A percentile compares a stretch with the other conserved stretches of the same genome.
These are phyloP conservation scores for Astrothelium macrocarpum DNA, from an alignment of 495 filamentous ascomycete species.

Conservation along the genomic window DNA sequence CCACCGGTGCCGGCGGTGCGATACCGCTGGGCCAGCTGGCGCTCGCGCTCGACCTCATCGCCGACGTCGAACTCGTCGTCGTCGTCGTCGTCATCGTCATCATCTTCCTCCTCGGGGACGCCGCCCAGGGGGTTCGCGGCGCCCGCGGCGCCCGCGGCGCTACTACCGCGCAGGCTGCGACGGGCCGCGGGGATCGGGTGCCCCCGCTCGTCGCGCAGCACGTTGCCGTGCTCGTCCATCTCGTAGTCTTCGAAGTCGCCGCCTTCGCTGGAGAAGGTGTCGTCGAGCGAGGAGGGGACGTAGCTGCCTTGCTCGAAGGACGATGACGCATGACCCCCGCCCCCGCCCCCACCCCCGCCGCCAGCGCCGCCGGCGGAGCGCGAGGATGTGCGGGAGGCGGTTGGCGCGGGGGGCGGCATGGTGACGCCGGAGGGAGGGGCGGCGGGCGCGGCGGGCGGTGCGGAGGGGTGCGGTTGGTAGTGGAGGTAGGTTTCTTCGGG, in stretches of 20 bases:
- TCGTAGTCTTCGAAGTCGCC: slow-evolving; percentile 46
- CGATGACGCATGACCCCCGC: no score
- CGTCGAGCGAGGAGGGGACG: slow-evolving; percentile 38
- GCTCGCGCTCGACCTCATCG: slow-evolving; percentile 39
- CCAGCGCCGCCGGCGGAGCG: no score
- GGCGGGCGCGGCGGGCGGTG: slow-evolving; percentile 10
- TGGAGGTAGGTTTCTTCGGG: slow-evolving; percentile 23
- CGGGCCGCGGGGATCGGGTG: slow-evolving; percentile 29
- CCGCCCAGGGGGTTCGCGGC: no score
- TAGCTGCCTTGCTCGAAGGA: slow-evolving; percentile 36
- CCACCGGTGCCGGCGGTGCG: slow-evolving; percentile 16
- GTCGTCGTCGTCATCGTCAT: slow-evolving; percentile 28
- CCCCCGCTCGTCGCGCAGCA: slow-evolving; percentile 40
- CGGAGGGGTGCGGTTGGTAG: slow-evolving; percentile 22
- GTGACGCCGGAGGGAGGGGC: slow-evolving; percentile 5
- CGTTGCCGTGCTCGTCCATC: slow-evolving; percentile 37
- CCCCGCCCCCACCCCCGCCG: no score
- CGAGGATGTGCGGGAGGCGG: slow-evolving; percentile 25
- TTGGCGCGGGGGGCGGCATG: slow-evolving; percentile 19
- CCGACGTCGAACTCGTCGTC: slow-evolving; percentile 48
- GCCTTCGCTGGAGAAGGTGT: slow-evolving; percentile 36
- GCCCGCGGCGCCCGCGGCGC: slow-evolving; percentile 25
- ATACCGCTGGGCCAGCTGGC: slow-evolving; percentile 40
- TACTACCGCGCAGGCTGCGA: slow-evolving; percentile 23
- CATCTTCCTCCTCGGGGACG: slow-evolving; percentile 3